Conservation (phyloP, 495 filamentous ascomycete species). For the Copromyces sp. region DNA sequence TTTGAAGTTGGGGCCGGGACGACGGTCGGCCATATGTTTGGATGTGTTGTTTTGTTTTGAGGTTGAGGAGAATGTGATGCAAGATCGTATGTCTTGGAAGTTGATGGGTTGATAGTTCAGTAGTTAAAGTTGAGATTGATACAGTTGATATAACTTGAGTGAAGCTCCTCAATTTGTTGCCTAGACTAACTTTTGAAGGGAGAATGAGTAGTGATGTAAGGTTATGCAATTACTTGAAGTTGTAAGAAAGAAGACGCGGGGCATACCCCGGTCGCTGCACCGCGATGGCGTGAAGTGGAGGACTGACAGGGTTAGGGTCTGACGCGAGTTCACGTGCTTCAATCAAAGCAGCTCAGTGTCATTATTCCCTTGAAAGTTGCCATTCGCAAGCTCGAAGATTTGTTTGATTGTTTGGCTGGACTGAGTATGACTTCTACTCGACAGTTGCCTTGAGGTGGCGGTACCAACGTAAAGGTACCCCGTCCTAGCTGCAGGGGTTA, state of each 20-base stretch:
- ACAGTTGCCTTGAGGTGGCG: background rate
- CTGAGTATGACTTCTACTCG: background rate
- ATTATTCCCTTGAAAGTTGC: background rate
- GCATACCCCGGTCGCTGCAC: background rate
- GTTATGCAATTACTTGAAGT: background rate
- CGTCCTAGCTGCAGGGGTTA: background rate
- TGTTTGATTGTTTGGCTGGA: background rate
- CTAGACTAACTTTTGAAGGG: background rate
- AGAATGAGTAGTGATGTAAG: background rate
- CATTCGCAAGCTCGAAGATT: background rate
- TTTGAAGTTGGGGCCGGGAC: slow-evolving; percentile 1
- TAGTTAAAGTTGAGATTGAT: background rate
- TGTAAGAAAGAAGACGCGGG: background rate
- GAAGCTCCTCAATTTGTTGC: background rate
- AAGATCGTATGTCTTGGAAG: background rate
- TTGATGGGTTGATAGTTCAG: background rate
- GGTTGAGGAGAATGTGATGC: background rate
- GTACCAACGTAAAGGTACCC: background rate
- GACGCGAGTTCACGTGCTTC: slow-evolving; percentile 11
- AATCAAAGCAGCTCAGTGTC: background rate
- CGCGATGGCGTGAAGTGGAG: background rate
- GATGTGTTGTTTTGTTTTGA: background rate
- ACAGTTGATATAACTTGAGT: background rate
- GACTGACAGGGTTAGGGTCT: slow-evolving; percentile 8
- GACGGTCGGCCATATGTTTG: slow-evolving; percentile 9